Base-by-base conservation (phyloP, 2,329 filamentous ascomycete species). In the Orbilia ellipsospora region DNA sequence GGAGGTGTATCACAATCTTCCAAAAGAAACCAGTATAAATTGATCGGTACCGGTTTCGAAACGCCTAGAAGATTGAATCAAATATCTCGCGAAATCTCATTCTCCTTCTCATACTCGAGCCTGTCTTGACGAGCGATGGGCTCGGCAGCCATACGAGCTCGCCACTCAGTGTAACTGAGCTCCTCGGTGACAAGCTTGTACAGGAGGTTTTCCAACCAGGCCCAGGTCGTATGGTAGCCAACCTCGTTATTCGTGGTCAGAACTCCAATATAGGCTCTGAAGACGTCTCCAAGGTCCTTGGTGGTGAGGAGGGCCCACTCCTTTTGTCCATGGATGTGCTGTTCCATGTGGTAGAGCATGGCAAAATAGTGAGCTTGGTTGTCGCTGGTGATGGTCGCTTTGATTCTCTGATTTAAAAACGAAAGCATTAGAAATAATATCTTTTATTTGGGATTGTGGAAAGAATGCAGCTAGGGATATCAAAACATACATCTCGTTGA, bases 281-380 rank as follows among this genome's bases (percentile, higher is more conserved):
- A 75, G 23, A 64, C 64, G 15, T 75, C 72, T 16, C 64, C 72
- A 16, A 75, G 26, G 20, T 69, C 64, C 16, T 50, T 40, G 5
- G 72, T 75, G 12, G 72, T 64, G 4, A 75, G 15, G 13, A 31
- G 45, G 2, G 52, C 72, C 72, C 72, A 75, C 36, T 64, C 56
- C 8, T 54, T 60, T 40, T 60, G 67, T 28, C 56, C 44, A 48
- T 69, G 59, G 15, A 75, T 60, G 60, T 75, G 72, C 44, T 69
- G 72, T 23, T 75, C 72, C 64, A 75, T 75, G 6, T 54, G 54
- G 20, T 69, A 75, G 42, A 59, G 64, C 36, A 75, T 54, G 59
- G 72, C 64, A 54, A 75, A 42, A 54, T 75, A 75, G 40, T 75
- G 72, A 13, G 64, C 64, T 48, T 75, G 72, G 40, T 75, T 65